Conservation (phyloP, 768 basidiomycete genomes). For the Leccinum subgranulosum region DNA sequence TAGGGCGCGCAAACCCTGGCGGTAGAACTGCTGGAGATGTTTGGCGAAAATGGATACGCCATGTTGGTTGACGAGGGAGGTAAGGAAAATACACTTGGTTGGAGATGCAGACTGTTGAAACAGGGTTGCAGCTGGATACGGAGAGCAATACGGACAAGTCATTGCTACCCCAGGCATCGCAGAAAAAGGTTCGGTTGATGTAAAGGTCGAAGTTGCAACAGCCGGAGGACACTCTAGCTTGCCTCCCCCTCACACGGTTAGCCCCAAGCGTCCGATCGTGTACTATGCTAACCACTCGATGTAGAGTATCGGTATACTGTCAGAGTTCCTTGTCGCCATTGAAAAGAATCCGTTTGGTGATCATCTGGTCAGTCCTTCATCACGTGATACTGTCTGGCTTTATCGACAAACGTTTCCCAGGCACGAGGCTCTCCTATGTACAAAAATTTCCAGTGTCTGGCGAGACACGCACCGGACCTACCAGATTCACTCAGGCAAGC, state of each 20-base stretch:
- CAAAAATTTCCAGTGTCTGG: constrained; percentile 60
- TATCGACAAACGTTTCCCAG: constrained; percentile 27
- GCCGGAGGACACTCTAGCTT: constrained; percentile 85
- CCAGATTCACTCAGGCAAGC: constrained; percentile 43
- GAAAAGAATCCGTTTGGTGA: constrained; percentile 61
- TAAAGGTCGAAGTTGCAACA: constrained; percentile 59
- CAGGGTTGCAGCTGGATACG: constrained; percentile 43
- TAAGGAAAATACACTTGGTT: constrained; percentile 27
- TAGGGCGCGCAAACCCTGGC: constrained; percentile 57
- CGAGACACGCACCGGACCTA: constrained; percentile 56
- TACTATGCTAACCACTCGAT: constrained; percentile 8
- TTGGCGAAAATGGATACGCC: constrained; percentile 70
- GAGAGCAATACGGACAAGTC: constrained; percentile 47
- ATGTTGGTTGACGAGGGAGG: constrained; percentile 90
- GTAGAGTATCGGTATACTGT: constrained; percentile 79
- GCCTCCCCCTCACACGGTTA: constrained; percentile 77
- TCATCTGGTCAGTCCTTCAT: constrained; percentile 41
- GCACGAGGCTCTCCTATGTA: constrained; percentile 58
- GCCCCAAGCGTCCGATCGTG: constrained; percentile 7
- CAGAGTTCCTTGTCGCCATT: constrained; percentile 62
- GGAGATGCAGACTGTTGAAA: not conserved
- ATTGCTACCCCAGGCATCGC: constrained; percentile 63
- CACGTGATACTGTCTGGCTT: not conserved
- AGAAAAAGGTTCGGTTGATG: constrained; percentile 72
- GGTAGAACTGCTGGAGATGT: constrained; percentile 49